A percentile compares a stretch with the other conserved stretches of the same genome.
Conservation (phyloP, 2,329 filamentous ascomycete species). For the Bipolaris sorokiniana region DNA sequence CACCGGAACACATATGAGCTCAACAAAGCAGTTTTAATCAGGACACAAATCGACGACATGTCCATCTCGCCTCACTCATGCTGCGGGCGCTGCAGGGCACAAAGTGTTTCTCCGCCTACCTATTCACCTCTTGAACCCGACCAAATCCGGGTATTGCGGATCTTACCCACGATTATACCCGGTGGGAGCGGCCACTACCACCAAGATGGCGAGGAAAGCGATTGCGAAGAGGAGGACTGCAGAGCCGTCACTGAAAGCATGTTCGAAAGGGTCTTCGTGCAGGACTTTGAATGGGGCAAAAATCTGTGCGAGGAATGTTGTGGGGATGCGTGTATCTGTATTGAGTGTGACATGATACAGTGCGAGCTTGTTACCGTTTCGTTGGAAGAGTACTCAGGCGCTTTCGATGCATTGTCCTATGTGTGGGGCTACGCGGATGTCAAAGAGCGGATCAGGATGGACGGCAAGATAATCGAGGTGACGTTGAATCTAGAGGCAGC, state of each 20-base stretch:
- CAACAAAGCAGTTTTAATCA: neutral
- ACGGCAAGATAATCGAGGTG: neutral
- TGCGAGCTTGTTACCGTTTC: constrained; percentile 7
- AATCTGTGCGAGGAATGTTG: neutral
- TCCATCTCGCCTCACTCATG: neutral
- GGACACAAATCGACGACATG: neutral
- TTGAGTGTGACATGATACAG: constrained; percentile 4
- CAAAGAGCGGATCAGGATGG: neutral
- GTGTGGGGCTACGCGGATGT: constrained; percentile 6
- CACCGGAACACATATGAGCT: neutral
- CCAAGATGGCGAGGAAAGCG: neutral
- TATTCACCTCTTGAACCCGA: neutral
- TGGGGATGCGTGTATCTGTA: neutral
- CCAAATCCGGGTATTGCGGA: neutral
- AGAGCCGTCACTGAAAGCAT: neutral
- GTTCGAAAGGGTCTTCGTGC: neutral
- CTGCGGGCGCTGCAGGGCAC: neutral
- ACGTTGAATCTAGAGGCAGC: constrained; percentile 8
- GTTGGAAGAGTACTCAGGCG: neutral
- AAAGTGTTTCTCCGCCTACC: neutral
- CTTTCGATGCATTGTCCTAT: constrained; percentile 11
- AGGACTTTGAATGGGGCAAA: neutral
- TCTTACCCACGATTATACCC: neutral
- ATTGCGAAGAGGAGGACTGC: neutral
- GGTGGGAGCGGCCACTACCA: neutral